phyloP scores from a whole-genome alignment of 2,329 filamentous ascomycete genomes.

The Colletotrichum trifolii region DNA sequence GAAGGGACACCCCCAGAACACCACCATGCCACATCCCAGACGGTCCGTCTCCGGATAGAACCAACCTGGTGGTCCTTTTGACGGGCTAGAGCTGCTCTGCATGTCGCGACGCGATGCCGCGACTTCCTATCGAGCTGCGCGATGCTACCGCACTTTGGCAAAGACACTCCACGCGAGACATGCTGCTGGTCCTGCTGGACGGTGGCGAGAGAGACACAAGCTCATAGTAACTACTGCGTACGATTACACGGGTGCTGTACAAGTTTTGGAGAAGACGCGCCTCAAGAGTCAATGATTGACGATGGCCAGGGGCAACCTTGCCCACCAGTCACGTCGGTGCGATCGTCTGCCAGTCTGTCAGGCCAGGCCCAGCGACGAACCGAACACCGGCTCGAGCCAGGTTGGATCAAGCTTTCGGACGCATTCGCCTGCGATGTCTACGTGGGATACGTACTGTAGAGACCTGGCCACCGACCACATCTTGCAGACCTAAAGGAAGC shows the following conservation, averaged over 20 bases:
- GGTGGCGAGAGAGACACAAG: conserved; percentile 21
- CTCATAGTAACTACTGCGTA: background rate
- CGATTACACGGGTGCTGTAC: background rate
- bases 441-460: background rate
- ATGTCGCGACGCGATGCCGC: conserved; percentile 1
- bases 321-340: conserved; percentile 21
- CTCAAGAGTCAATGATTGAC: background rate
- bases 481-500: too few species aligned
- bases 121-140: conserved; percentile 24
- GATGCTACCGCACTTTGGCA: background rate
- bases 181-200: conserved; percentile 10
- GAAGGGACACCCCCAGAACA: conserved; percentile 21
- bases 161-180: background rate
- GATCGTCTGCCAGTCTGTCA: background rate
- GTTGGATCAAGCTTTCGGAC: conserved; percentile 22
- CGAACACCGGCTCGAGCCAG: conserved; percentile 6
- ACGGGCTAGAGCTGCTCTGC: conserved; percentile 1
- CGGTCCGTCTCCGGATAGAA: background rate
- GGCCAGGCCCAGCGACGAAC: background rate
- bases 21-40: conserved; percentile 15
- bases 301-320: conserved; percentile 10
- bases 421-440: conserved; percentile 13
- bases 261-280: too few species aligned
- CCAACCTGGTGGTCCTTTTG: conserved; percentile 2
- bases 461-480: too few species aligned